Evolutionary conservation across 805 yeast species (phyloP), one percentile per base, ranked within the genome.

Genomic region (Lipomyces sp.): DNA sequence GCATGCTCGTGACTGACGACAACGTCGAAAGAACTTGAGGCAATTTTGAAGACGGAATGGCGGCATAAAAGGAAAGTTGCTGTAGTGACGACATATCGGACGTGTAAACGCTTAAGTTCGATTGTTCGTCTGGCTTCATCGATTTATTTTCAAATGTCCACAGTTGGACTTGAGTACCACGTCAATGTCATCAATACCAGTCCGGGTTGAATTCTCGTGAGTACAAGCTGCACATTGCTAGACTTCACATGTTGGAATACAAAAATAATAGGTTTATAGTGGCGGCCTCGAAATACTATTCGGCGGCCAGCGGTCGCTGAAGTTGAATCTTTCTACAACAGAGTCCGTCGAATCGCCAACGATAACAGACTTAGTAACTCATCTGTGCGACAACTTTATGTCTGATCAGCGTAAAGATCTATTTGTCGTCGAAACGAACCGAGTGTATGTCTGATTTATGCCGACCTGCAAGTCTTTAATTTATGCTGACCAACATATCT

Each of bases 251-350:
- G 18, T 16, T 16, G 11, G 8, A 11, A 11, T 16, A 10, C 14
- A 11, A 35, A 10, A 11, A 10, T 16, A 8, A n/a, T 11, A 16
- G 18, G 18, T 21, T 28, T 38, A 8, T 40, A 72, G 75, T 14
- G 97, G 97, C 5, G 98, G 98, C 0, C 72, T 90, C 23, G 97
- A 91, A 63, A 83, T 80, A 38, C 79, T 86, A 1, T 87, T 91
- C 53, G 76, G 74, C 34, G 78, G 80, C 33, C 72, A 78, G 38
- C 74, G 84, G 53, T 72, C 76, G 44, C 76, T 81, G 49, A 75
- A 77, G 48, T 68, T 85, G 18, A 63, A 64, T 2, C 65, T 80
- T 1, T 73, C 74, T 1, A 26, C 40, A 21, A 16, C 36, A 13
- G 74, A 70, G 45, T 77, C 77, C 60, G 37, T 52, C 6, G 59